Evolutionary conservation across 352 stramenopile species (phyloP).

Genomic region (Phytophthora vignae): DNA sequence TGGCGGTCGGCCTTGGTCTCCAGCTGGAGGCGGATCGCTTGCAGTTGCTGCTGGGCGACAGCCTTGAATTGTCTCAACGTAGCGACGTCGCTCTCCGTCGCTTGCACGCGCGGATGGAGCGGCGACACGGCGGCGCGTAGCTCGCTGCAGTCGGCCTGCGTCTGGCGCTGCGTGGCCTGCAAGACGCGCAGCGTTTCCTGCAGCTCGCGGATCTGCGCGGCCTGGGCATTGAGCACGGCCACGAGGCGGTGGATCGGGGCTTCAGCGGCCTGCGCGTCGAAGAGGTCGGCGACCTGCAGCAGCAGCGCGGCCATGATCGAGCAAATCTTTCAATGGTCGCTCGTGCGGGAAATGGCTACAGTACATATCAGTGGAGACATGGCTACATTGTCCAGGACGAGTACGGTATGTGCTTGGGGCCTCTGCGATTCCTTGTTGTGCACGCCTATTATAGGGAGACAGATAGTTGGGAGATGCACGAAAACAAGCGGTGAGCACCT

Average conservation of each 20-base stretch:
- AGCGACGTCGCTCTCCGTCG: constrained; percentile 9
- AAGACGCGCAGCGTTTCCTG: constrained; percentile 38
- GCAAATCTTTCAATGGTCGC: constrained; percentile 24
- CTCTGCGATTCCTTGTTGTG: too few relatives aligned
- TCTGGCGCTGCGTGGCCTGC: constrained; percentile 40
- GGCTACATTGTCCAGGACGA: constrained; percentile 6
- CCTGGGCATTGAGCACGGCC: constrained; percentile 69
- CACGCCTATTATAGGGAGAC: too few relatives aligned
- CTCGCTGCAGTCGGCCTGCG: constrained; percentile 31
- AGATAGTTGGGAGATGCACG: too few relatives aligned
- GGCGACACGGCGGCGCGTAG: constrained; percentile 15
- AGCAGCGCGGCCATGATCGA: constrained; percentile 22
- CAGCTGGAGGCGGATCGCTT: constrained; percentile 26
- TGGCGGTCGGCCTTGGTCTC: constrained; percentile 30
- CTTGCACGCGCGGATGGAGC: constrained; percentile 17
- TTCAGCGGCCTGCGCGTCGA: constrained; percentile 59
- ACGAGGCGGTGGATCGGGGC: constrained; percentile 65
- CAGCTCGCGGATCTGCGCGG: constrained; percentile 46
- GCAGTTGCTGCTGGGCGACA: constrained; percentile 14
- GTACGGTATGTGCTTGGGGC: too few relatives aligned
- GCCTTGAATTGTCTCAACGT: constrained; percentile 10
- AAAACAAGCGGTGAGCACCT: too few relatives aligned
- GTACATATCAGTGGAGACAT: not conserved
- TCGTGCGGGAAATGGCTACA: not conserved
- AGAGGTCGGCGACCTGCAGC: constrained; percentile 60